These are phyloP conservation scores for Wickerhamiella pararugosa DNA, from an alignment of 1,139 yeast genomes.

Conservation along the genomic window DNA sequence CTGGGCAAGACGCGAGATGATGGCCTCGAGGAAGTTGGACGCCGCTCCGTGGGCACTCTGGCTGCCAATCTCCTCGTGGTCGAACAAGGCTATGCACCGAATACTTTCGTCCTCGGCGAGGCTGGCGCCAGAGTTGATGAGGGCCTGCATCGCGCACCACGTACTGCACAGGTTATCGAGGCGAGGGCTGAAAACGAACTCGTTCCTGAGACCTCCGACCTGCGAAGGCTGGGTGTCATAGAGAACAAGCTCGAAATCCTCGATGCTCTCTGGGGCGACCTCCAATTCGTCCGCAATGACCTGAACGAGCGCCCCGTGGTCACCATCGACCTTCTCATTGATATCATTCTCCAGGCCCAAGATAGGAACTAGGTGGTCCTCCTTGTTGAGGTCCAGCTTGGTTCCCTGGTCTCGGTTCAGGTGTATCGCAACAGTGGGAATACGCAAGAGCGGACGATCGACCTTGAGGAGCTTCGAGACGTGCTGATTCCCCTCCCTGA, in stretches of 20 bases:
- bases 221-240: constrained; percentile 73
- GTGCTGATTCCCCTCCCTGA: constrained; percentile 36
- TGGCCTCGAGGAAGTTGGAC: constrained; percentile 73
- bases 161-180: constrained; percentile 84
- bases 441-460: constrained; percentile 71
- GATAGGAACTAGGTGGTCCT: constrained; percentile 73
- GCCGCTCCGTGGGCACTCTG: constrained; percentile 94
- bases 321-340: constrained; percentile 17
- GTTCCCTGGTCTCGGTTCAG: constrained; percentile 60
- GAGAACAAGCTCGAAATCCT: constrained; percentile 81
- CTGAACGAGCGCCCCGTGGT: constrained; percentile 46
- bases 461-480: constrained; percentile 62
- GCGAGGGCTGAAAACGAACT: constrained; percentile 86
- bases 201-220: constrained; percentile 80
- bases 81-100: constrained; percentile 65
- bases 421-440: constrained; percentile 92
- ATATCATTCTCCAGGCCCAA: constrained; percentile 43
- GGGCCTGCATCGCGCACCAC: constrained; percentile 59
- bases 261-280: constrained; percentile 40
- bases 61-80: constrained; percentile 93
- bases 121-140: constrained; percentile 37
- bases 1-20: constrained; percentile 49
- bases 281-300: constrained; percentile 52
- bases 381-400: constrained; percentile 82
- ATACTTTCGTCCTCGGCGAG: constrained; percentile 40